phyloP scores from a whole-genome alignment of 1,139 yeast genomes.

The Saccharomyces pastorianus region DNA sequence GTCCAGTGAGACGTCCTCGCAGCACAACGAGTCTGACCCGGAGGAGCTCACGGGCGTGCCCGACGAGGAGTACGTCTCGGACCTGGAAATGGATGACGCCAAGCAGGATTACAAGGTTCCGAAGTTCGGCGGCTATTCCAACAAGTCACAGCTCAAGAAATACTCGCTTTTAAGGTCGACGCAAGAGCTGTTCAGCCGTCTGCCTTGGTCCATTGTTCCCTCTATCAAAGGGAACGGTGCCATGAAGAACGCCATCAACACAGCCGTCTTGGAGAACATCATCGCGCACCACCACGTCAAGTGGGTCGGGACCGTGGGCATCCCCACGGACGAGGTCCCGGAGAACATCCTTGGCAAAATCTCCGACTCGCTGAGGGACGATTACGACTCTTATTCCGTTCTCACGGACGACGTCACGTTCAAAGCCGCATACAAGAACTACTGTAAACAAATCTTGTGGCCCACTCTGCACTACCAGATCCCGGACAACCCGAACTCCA shows the following conservation, averaged over 20 bases:
- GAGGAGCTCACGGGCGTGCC: background rate
- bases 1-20: background rate
- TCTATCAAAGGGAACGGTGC: constrained; percentile 84
- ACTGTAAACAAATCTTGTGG: constrained; percentile 91
- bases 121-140: constrained; percentile 72
- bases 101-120: constrained; percentile 37
- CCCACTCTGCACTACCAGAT: constrained; percentile 95
- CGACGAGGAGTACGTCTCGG: constrained; percentile 3
- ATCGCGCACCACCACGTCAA: constrained; percentile 39
- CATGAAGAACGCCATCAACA: constrained; percentile 70
- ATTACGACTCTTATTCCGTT: constrained; percentile 56
- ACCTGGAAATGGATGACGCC: constrained; percentile 15
- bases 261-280: constrained; percentile 44
- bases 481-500: constrained; percentile 89
- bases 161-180: constrained; percentile 39
- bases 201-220: constrained; percentile 68
- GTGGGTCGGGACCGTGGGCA: constrained; percentile 88
- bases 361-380: constrained; percentile 37
- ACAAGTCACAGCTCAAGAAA: constrained; percentile 31
- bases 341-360: constrained; percentile 44
- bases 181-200: constrained; percentile 53
- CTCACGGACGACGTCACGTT: constrained; percentile 70
- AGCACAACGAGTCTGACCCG: constrained; percentile 15
- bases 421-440: constrained; percentile 83
- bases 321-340: constrained; percentile 81